Evolutionary conservation across 495 filamentous ascomycete species (phyloP), one percentile per base, ranked within the genome.

Genomic region (Penicillium pancosmium): DNA sequence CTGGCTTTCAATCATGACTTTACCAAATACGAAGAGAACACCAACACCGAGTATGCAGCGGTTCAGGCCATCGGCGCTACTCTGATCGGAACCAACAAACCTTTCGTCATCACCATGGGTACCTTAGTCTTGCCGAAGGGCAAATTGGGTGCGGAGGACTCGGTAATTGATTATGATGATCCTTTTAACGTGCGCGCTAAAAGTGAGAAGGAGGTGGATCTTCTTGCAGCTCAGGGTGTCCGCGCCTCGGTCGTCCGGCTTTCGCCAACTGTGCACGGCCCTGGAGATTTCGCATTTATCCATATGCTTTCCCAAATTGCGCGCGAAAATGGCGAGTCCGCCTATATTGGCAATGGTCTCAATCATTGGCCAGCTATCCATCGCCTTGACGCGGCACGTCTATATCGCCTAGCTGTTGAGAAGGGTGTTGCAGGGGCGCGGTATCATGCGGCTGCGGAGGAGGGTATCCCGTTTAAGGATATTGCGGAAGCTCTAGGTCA

Each of bases 1-100:
- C 72, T 80, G 1, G 80, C 76, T 7, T 82, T 80, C 66, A 68
- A 69, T 50, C 73, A 77, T 56, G 71, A 78, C 50, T 82, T 78
- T 61, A 59, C 60, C 27, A 66, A 76, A 43, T 76, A 67, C 13
- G 72, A 52, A 8, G 63, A 65, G 4, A 50, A 60, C 50, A 72
- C 71, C 34, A 55, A 58, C 3, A 57, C 60, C 0, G 78, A 83
- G 47, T 55, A 60, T 2, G 55, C 43, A 1, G 76, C 78, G 13
- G 70, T 83, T 25, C 59, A 60, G 41, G 71, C 76, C 11, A 67
- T 83, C 8, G 73, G 67, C 1, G 52, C 61, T 2, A 68, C 60
- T 8, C 63, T 82, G 5, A 58, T 51, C 1, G 74, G 71, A 12
- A 63, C 73, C 7, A 59, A 73, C 43, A 66, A 68, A 8, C 70